Evolutionary conservation across 257 asterid genomes (phyloP).

Genomic region (Thymus quinquecostatus): DNA sequence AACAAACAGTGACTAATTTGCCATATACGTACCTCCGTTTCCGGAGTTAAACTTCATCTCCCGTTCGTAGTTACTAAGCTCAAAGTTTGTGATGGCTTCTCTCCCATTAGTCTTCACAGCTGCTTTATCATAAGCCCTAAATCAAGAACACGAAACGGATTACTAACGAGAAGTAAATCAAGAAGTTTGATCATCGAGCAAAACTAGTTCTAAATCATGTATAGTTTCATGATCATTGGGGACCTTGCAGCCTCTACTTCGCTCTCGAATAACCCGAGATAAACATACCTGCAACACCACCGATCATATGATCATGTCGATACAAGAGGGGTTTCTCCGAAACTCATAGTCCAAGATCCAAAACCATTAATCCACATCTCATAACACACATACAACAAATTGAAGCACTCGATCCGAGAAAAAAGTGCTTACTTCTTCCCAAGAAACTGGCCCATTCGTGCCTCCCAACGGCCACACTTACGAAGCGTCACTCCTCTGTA

Average conservation of each 20-base stretch:
- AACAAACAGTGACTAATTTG: background rate
- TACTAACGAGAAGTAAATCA: constrained; percentile 32
- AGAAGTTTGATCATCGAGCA: constrained; percentile 24
- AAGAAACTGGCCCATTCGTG: constrained; percentile 69
- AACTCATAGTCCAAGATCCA: constrained; percentile 18
- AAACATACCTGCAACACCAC: constrained; percentile 60
- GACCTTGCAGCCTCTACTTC: constrained; percentile 81
- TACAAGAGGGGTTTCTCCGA: constrained; percentile 35
- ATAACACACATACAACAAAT: background rate
- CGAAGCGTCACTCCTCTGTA: constrained; percentile 71
- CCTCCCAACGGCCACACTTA: constrained; percentile 77
- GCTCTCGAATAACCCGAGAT: constrained; percentile 67
- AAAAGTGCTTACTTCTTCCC: constrained; percentile 63
- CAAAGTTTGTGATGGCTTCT: constrained; percentile 73
- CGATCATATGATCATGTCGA: constrained; percentile 43
- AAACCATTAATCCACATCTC: constrained; percentile 7
- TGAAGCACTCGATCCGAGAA: constrained; percentile 19
- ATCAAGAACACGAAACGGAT: constrained; percentile 37
- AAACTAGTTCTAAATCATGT: constrained; percentile 22
- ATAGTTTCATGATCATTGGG: constrained; percentile 42
- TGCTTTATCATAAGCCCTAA: constrained; percentile 83
- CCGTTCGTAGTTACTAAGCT: constrained; percentile 46
- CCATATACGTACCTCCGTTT: constrained; percentile 52
- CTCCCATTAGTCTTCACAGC: constrained; percentile 65
- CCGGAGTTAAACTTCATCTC: constrained; percentile 43